A percentile compares a stretch with the other conserved stretches of the same genome.
phyloP scores from a whole-genome alignment of 2,329 filamentous ascomycete genomes.

The Thelonectria blattea region DNA sequence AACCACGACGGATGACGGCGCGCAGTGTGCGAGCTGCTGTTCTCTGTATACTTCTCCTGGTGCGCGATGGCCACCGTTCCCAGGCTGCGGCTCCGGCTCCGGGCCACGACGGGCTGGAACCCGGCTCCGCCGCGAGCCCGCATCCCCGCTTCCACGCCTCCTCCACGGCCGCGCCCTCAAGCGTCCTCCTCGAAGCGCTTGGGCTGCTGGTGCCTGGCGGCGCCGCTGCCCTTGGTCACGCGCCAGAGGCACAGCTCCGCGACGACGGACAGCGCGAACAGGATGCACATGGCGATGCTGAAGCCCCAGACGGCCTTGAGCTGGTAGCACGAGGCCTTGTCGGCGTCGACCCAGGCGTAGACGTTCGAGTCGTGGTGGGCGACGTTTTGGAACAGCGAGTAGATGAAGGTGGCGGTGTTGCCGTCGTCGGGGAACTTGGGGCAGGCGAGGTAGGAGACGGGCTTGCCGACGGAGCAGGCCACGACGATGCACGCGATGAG shows the following conservation, averaged over 20 bases:
- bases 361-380: constrained; percentile 42
- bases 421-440: constrained; percentile 52
- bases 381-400: constrained; percentile 50
- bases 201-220: constrained; percentile 30
- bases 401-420: constrained; percentile 52
- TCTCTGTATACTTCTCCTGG: constrained; percentile 36
- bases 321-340: constrained; percentile 74
- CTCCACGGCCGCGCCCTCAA: constrained; percentile 56
- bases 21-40: constrained; percentile 33
- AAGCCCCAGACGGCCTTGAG: constrained; percentile 90
- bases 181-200: constrained; percentile 56
- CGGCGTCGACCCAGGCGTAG: constrained; percentile 57
- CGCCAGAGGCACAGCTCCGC: constrained; percentile 68
- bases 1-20: constrained; percentile 39
- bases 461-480: constrained; percentile 78
- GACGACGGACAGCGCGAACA: constrained; percentile 69
- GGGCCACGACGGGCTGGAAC: neutral
- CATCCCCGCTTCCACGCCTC: constrained; percentile 27
- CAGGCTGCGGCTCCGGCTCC: constrained; percentile 42
- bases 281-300: constrained; percentile 76
- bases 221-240: constrained; percentile 52
- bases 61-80: constrained; percentile 47
- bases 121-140: neutral
- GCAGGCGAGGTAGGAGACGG: constrained; percentile 80
- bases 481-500: constrained; percentile 81